Conservation (phyloP, 2,329 filamentous ascomycete species). For the Xylaria sp. region DNA sequence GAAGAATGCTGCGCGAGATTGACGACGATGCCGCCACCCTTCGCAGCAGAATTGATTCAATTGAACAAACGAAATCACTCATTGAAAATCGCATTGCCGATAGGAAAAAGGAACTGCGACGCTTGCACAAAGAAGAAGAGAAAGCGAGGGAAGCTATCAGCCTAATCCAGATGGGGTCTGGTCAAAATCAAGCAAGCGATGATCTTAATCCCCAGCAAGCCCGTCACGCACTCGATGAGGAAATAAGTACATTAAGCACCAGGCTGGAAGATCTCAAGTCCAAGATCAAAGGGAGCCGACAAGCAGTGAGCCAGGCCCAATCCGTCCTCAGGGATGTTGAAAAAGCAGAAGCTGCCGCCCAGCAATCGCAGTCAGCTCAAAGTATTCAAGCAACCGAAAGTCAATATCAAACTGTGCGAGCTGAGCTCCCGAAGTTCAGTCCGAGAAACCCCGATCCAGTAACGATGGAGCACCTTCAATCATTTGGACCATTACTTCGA, state of each 20-base stretch:
- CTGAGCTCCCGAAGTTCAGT: constrained; percentile 2
- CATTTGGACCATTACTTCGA: constrained; percentile 15
- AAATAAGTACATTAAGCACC: background rate
- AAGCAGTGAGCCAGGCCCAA: constrained; percentile 27
- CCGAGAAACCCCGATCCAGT: background rate
- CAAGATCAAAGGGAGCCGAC: constrained; percentile 20
- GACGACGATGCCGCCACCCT: constrained; percentile 39
- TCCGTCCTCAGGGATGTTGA: constrained; percentile 24
- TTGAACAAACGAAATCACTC: constrained; percentile 33
- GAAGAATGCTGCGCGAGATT: constrained; percentile 42
- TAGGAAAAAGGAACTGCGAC: constrained; percentile 14
- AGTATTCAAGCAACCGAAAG: background rate
- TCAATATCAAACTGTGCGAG: constrained; percentile 14
- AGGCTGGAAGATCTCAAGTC: constrained; percentile 21
- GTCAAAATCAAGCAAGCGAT: background rate
- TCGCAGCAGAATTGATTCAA: constrained; percentile 25
- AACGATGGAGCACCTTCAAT: constrained; percentile 15
- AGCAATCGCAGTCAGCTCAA: background rate
- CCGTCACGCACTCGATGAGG: background rate
- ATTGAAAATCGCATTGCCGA: constrained; percentile 26
- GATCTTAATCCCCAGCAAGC: background rate
- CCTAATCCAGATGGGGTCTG: background rate
- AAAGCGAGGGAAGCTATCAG: constrained; percentile 17
- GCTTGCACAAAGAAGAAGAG: constrained; percentile 25
- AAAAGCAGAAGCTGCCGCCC: constrained; percentile 13